Evolutionary conservation across 2,329 filamentous ascomycete species (phyloP).

Genomic region (Aspergillus candidus): DNA sequence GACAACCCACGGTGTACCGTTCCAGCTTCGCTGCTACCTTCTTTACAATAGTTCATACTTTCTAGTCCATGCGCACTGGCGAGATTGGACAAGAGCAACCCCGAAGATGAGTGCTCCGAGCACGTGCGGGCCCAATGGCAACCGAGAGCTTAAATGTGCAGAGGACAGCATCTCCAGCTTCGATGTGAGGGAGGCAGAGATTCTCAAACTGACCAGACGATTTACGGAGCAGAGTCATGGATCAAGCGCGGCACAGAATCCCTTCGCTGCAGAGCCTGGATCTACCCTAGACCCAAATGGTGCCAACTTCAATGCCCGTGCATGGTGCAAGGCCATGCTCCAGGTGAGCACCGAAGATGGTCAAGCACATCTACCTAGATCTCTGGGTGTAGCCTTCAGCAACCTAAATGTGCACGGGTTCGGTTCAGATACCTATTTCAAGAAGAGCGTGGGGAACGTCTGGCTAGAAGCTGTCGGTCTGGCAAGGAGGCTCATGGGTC

Average conservation of each 20-base stretch:
- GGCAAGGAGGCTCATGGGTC: neutral
- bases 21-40: neutral
- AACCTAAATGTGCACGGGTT: conserved; percentile 36
- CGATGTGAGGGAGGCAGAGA: neutral
- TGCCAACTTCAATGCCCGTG: conserved; percentile 31
- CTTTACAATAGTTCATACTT: neutral
- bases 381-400: conserved; percentile 36
- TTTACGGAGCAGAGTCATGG: conserved; percentile 2
- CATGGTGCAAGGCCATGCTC: conserved; percentile 37
- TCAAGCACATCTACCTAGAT: conserved; percentile 32
- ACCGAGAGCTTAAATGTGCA: neutral
- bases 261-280: conserved; percentile 3
- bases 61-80: neutral
- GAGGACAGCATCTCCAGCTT: neutral
- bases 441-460: conserved; percentile 13
- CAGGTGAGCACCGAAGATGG: conserved; percentile 31
- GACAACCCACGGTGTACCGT: neutral
- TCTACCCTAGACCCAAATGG: conserved; percentile 33
- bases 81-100: neutral
- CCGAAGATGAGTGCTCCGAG: neutral
- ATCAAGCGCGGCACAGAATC: conserved; percentile 1
- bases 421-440: conserved; percentile 32
- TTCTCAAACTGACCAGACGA: conserved; percentile 2
- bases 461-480: neutral
- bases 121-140: neutral